Base-by-base conservation (phyloP, 2,329 filamentous ascomycete genomes). In the Neopestalotiopsis sp. region DNA sequence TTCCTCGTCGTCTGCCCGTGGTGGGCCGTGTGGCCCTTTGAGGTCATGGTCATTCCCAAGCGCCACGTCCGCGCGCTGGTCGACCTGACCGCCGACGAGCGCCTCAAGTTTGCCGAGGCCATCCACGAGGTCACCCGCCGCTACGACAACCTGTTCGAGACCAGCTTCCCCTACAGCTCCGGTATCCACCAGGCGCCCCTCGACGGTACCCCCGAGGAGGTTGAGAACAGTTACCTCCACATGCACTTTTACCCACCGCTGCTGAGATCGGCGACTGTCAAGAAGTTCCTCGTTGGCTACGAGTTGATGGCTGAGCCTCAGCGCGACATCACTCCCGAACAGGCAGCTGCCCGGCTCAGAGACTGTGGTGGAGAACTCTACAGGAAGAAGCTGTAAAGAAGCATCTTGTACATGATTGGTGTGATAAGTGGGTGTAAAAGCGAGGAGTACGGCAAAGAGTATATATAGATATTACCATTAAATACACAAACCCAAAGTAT, bases 11-110 rank as follows among this genome's bases (percentile, higher is more conserved):
- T 98, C 17, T 97, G 95, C 76, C 96, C 96, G 0, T 99, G 96
- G 94, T 99, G 96, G 96, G 96, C 94, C 0, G 88, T 94, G 20
- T 99, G 96, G 96, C 96, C 96, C 0, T 99, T 98, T 71, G 96
- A 99, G 84, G 92, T 95, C 61, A 92, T 99, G 85, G 88, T 99
- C 70, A 86, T 98, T 38, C 90, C 93, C 70, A 97, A 94, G 83
- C 86, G 90, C 70, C 95, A 98, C 79, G 92, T 95, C 73, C 90
- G 94, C 57, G 92, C 92, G 1, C 86, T 99, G 61, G 90, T 97
- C 17, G 95, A 99, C 79, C 86, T 99, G 49, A 88, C 87, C 64
- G 86, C 87, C 10, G 81, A 86, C 32, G 95, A 98, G 81, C 90
- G 91, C 72, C 78, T 87, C 28, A 86, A 91, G 64, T 89, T 98